Evolutionary conservation across 441 rosid genomes (phyloP).

Genomic region (Rhodomyrtus psidioides): DNA sequence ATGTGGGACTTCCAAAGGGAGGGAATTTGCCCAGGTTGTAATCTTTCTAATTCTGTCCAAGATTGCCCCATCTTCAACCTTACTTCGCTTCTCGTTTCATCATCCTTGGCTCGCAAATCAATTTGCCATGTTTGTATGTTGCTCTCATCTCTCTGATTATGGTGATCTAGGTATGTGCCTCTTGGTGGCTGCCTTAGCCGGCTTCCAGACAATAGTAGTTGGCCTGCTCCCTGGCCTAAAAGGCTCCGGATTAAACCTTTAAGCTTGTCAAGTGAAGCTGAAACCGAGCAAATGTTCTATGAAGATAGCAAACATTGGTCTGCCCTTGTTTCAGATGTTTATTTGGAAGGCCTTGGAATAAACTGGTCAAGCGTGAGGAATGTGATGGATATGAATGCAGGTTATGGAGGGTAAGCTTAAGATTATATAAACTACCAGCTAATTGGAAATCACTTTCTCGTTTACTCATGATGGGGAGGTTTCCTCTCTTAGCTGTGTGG

Average conservation of each 20-base stretch:
- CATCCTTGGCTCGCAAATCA: neutral
- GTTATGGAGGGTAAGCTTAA: constrained; percentile 73
- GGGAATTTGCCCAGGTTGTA: neutral
- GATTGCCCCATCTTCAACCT: neutral
- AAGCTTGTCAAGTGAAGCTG: constrained; percentile 28
- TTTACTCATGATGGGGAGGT: neutral
- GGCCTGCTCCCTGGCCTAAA: constrained; percentile 74
- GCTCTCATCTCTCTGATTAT: neutral
- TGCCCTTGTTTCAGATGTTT: constrained; percentile 55
- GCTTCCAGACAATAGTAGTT: constrained; percentile 44
- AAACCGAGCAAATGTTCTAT: constrained; percentile 24
- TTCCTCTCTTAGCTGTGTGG: neutral
- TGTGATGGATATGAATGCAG: constrained; percentile 94
- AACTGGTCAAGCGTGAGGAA: constrained; percentile 66
- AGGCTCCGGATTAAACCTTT: constrained; percentile 58
- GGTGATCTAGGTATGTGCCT: constrained; percentile 54
- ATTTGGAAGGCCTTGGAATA: constrained; percentile 42
- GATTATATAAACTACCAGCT: neutral
- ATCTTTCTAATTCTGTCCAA: neutral
- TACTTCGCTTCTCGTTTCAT: neutral
- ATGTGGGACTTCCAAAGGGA: neutral
- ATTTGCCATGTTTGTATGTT: neutral
- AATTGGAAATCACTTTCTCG: neutral
- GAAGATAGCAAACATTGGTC: constrained; percentile 78
- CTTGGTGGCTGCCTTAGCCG: constrained; percentile 55